Evolutionary conservation across 2,329 filamentous ascomycete species (phyloP).

Genomic region (Diatrype stigma): DNA sequence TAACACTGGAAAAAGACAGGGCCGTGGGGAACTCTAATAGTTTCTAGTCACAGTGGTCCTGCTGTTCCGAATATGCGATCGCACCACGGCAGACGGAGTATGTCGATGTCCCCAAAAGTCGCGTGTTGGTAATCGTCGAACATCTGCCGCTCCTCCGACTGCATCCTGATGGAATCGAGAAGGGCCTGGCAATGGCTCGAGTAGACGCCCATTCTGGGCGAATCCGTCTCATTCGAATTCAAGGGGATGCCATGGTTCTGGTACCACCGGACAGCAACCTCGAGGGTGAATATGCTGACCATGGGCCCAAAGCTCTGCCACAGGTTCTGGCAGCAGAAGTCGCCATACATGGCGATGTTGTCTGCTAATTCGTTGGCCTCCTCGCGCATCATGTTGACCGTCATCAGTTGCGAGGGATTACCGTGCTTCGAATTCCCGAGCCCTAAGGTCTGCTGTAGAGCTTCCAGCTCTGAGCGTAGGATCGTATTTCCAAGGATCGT

Average conservation of each 20-base stretch:
- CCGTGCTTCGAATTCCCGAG: background rate
- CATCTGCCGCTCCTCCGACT: background rate
- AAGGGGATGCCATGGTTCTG: conserved; percentile 5
- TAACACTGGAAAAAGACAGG: too few species aligned
- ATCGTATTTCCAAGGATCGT: conserved; percentile 10
- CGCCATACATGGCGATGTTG: conserved; percentile 9
- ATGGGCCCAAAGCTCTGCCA: conserved; percentile 15
- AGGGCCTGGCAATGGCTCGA: background rate
- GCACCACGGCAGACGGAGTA: background rate
- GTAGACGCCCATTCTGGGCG: background rate
- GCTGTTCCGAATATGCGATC: background rate
- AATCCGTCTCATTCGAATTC: background rate
- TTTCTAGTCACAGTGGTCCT: too few species aligned
- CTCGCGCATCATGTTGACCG: conserved; percentile 3
- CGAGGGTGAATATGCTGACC: conserved; percentile 11
- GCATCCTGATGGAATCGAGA: background rate
- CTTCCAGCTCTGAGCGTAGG: conserved; percentile 6
- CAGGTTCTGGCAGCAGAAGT: conserved; percentile 9
- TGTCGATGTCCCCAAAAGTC: background rate
- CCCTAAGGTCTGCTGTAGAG: background rate
- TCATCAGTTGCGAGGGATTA: background rate
- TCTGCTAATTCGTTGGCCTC: conserved; percentile 12
- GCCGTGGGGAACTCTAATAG: too few species aligned
- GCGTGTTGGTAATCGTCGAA: conserved; percentile 1
- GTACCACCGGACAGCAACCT: conserved; percentile 15